A percentile compares a stretch with the other conserved stretches of the same genome.
These are phyloP conservation scores for Papilionanthe hybrid DNA, from an alignment of 116 monocot genomes.

Conservation along the genomic window DNA sequence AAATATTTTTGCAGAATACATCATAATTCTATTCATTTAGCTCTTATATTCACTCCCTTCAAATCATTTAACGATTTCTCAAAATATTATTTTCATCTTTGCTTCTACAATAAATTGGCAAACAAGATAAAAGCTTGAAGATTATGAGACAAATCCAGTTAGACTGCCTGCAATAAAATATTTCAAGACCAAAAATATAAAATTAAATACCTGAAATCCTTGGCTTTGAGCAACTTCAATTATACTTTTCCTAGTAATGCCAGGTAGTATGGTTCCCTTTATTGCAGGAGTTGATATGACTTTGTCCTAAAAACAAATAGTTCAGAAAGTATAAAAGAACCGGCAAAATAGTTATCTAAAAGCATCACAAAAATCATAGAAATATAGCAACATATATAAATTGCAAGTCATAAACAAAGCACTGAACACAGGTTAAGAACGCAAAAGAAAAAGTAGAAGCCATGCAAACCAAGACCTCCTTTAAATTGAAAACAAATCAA, in stretches of 20 bases:
- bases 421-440: not conserved
- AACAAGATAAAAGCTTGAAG: not conserved
- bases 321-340: not conserved
- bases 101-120: not conserved
- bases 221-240: slow-evolving; percentile 77
- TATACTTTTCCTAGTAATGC: slow-evolving; percentile 96
- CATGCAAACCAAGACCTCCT: not conserved
- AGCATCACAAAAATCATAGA: not conserved
- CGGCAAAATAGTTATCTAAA: not conserved
- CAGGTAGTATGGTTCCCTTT: slow-evolving; percentile 92
- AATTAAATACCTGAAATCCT: slow-evolving; percentile 62
- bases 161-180: not conserved
- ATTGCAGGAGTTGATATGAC: slow-evolving; percentile 82
- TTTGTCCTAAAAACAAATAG: slow-evolving; percentile 45
- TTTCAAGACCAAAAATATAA: not conserved
- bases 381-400: not conserved
- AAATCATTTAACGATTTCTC: too few relatives aligned
- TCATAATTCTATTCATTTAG: not conserved
- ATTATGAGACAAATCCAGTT: not conserved
- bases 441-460: not conserved
- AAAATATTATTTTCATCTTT: not conserved
- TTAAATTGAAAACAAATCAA: not conserved
- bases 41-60: too few relatives aligned
- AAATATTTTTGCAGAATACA: not conserved
- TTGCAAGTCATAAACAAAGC: not conserved